Base-by-base conservation (phyloP, 2,329 filamentous ascomycete species). In the Raffaelea ambrosiae region DNA sequence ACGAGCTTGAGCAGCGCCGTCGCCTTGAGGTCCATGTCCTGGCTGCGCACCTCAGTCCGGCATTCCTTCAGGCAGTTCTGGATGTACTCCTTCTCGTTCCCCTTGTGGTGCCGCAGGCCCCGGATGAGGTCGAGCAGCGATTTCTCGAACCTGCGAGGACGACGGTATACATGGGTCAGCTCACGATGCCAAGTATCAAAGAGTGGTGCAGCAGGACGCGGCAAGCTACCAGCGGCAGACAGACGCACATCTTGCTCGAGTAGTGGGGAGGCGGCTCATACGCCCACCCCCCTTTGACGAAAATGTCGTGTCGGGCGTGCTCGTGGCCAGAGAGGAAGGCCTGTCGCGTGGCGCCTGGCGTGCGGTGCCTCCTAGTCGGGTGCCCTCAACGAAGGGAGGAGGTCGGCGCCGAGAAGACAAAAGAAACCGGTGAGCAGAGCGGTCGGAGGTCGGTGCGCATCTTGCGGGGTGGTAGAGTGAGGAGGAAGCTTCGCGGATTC, bases 111-210 rank as follows among this genome's bases (percentile, higher is more conserved):
- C 56, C 93, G 84, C 62, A 98, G 74, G 60, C 93, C 93, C 68
- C 90, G 81, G 60, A 98, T 98, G 74, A 98, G 90, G 80, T 97
- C 91, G 69, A 96, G 95, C 19, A 98, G 80, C 39, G 93, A 96
- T 70, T 98, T 98, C 68, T 98, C 93, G 71, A 98, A 98, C 93
- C 90, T 97, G 54, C 3, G 18, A 11, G 13, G 19, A n/a, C n/a
- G n/a, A n/a, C n/a, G n/a, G n/a, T n/a, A 29, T 7, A 29, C 13
- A 29, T 29, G 7, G 26, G 26, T 29, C 26, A 29, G 26, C 26
- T 29, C 26, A 13, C n/a, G 13, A 29, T 7, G 26, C 7, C 13
- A 29, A 13, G 13, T 7, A 29, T 13, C 26, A 29, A 7, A 29
- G 26, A 13, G 26, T 29, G 13, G n/a, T n/a, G n/a, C n/a, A n/a